These are phyloP conservation scores for Sporothrix variecibatus DNA, from an alignment of 2,329 filamentous ascomycete species.

Conservation along the genomic window DNA sequence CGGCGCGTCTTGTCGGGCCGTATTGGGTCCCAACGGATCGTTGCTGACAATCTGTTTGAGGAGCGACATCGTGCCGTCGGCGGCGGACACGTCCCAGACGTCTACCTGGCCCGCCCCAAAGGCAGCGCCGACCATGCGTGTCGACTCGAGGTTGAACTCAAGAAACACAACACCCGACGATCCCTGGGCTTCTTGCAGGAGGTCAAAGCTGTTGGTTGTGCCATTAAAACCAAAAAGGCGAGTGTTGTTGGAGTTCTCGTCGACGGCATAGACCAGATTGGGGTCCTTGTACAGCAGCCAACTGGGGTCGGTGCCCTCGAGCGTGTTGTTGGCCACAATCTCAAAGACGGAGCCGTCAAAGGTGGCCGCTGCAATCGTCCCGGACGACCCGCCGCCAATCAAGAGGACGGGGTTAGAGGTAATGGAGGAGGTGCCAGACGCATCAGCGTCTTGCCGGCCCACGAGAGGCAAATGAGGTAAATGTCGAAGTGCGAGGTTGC, in stretches of 20 bases:
- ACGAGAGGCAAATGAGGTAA: background rate
- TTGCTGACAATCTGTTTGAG: constrained; percentile 43
- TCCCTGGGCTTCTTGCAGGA: constrained; percentile 38
- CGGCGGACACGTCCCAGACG: constrained; percentile 46
- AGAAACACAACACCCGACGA: constrained; percentile 51
- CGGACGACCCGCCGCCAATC: constrained; percentile 42
- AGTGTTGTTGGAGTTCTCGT: constrained; percentile 48
- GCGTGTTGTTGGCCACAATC: constrained; percentile 40
- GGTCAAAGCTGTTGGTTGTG: constrained; percentile 36
- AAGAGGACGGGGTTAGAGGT: constrained; percentile 39
- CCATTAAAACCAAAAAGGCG: constrained; percentile 45
- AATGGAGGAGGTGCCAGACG: background rate
- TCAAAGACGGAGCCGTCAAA: constrained; percentile 47
- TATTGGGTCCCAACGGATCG: constrained; percentile 40
- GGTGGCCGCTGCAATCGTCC: constrained; percentile 44
- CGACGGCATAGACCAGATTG: constrained; percentile 48
- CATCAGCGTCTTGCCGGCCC: background rate
- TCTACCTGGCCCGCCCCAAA: constrained; percentile 48
- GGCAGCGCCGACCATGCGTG: constrained; percentile 48
- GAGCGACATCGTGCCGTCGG: constrained; percentile 40
- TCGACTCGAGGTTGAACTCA: constrained; percentile 48
- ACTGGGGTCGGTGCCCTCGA: constrained; percentile 41
- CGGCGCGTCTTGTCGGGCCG: constrained; percentile 39
- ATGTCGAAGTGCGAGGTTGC: background rate
- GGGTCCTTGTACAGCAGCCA: constrained; percentile 49